Base-by-base conservation (phyloP, 371 early-diverging fungal genomes). In the Dichotomocladium elegans region DNA sequence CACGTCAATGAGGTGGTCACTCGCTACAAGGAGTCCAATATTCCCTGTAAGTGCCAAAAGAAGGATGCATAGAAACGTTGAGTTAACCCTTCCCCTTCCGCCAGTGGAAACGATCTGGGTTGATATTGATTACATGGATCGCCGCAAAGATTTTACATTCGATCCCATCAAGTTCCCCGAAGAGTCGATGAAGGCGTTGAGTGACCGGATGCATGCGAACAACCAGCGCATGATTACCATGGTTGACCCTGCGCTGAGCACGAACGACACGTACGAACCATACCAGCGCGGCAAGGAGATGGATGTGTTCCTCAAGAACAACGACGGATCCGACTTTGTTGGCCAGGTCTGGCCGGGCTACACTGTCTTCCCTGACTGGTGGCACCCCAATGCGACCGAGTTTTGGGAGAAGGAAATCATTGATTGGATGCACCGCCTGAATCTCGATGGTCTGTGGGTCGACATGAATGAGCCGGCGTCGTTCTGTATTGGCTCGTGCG, bases 401-500 rank as follows among this genome's bases (percentile, higher is more conserved):
- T 51, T 31, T 26, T 61, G 62, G 62, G 43, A 37, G n/a, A 47
- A 61, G 42, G 53, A 53, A 31, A 56, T 57, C 10, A 51, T 41
- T 22, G 53, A 57, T 31, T 61, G 62, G 62, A 31, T 61, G 31
- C 42, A 55, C 28, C 19, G 26, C 3, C 53, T 61, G 24, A 50
- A 52, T 29, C 27, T 61, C 24, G 62, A 61, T 37, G 62, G 62
- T 61, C 55, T 82, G 2, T 87, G 87, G 87, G 84, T 85, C 58
- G 87, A 87, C 48, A 87, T 87, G 87, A 86, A 87, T 59, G 88
- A 87, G 53, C 83, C 86, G 2, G 64, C 84, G 0, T 72, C 79
- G 19, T 88, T 88, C 61, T 63, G 63, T 30, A 15, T 58, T n/a
- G 63, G 63, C 4, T 57, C 58, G 3, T 63, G 63, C 21, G 63